phyloP scores from a whole-genome alignment of 108 stramenopile genomes.

The Pseudonitzschia pungens region DNA sequence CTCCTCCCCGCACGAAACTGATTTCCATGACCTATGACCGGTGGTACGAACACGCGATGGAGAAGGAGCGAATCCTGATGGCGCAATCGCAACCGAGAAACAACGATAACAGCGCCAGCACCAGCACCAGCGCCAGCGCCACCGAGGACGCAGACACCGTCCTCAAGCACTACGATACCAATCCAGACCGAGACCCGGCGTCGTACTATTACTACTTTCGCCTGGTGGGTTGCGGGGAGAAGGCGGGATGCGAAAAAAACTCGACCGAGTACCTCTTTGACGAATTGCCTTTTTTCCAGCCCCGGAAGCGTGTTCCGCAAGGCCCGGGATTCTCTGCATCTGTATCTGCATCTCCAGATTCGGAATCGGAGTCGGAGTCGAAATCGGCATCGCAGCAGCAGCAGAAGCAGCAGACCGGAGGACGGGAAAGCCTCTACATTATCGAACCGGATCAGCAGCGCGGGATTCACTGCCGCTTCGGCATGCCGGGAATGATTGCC shows the following conservation, averaged over 20 bases:
- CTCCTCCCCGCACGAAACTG: slow-evolving; percentile 78
- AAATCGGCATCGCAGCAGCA: background rate
- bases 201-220: slow-evolving; percentile 89
- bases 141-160: slow-evolving; percentile 36
- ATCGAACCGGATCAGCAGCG: slow-evolving; percentile 39
- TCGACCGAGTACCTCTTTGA: slow-evolving; percentile 82
- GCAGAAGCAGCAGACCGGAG: too few species aligned
- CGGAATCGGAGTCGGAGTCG: background rate
- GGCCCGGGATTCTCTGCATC: background rate
- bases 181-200: slow-evolving; percentile 31
- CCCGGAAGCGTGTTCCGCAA: slow-evolving; percentile 17
- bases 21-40: slow-evolving; percentile 80
- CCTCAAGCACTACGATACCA: slow-evolving; percentile 23
- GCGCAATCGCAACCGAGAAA: slow-evolving; percentile 28
- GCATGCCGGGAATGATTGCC: slow-evolving; percentile 81
- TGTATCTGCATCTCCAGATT: background rate
- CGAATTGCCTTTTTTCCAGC: slow-evolving; percentile 90
- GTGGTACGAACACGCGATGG: slow-evolving; percentile 82
- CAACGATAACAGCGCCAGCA: background rate
- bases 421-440: slow-evolving; percentile 23
- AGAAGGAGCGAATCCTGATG: slow-evolving; percentile 22
- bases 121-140: slow-evolving; percentile 39
- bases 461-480: slow-evolving; percentile 94
- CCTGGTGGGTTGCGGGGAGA: slow-evolving; percentile 78
- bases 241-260: slow-evolving; percentile 66